Base-by-base conservation (phyloP, 371 early-diverging fungal species). In the Haplosporangium sp. region DNA sequence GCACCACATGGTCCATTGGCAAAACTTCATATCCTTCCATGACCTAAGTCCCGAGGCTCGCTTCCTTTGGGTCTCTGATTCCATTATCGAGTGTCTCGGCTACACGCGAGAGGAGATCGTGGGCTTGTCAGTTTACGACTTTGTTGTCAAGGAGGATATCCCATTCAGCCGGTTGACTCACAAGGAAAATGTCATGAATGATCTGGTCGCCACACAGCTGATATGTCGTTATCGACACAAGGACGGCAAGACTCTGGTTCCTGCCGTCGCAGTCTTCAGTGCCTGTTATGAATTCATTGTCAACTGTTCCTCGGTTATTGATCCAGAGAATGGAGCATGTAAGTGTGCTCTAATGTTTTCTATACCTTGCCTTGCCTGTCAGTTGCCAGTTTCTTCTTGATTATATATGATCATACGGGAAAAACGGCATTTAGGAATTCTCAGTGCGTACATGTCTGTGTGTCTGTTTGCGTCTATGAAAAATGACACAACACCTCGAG, bases 1-100 rank as follows among this genome's bases (percentile, higher is more conserved):
- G 29, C 29, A 29, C 29, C 29, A 29, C 29, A 29, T 29, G 29
- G 29, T 29, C 29, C 13, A n/a, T 14, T 11, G 10, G 21, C 41
- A 23, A 86, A 77, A 29, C 57, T 88, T 74, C 57, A 85, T 88
- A 50, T 73, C 84, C 18, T 86, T 87, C 48, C 86, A 85, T 60
- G 89, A 89, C 66, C 82, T 86, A 56, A 82, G 83, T 0, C 79
- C 85, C 0, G 62, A 70, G 8, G 82, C 80, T 16, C 74, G 67
- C n/a, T 80, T 81, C 42, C 66, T 84, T 3, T 89, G 84, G 65
- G 74, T 75, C 11, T 86, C 87, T 7, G 83, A 83, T 7, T 82
- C 84, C 48, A 76, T 86, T 6, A 67, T 69, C 13, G 84, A 84
- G 5, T 77, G 84, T 8, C 66, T 86, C 4, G 89, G 89, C 1